A percentile compares a stretch with the other conserved stretches of the same genome.
Evolutionary conservation across 2,329 filamentous ascomycete species (phyloP).

Genomic region (Trichoderma sp.): DNA sequence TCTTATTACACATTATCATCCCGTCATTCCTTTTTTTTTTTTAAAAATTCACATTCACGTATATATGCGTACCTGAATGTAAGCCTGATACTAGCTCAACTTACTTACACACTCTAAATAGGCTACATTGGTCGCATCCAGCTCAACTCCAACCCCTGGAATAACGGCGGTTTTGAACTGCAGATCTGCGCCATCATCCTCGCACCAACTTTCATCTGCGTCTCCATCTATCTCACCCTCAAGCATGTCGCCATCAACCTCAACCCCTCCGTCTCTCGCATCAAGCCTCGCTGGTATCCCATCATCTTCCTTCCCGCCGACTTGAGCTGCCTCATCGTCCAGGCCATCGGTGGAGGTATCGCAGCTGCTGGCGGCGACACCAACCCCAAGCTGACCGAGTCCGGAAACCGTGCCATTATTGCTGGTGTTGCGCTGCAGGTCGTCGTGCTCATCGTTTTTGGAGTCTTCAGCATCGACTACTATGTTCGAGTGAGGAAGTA

Average conservation of each 20-base stretch:
- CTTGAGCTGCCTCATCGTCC: constrained; percentile 60
- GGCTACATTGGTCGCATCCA: constrained; percentile 59
- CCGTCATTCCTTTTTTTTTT: neutral
- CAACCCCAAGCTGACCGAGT: constrained; percentile 46
- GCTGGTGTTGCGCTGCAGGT: constrained; percentile 60
- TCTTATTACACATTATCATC: neutral
- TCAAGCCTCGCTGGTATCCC: constrained; percentile 57
- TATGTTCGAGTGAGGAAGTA: constrained; percentile 47
- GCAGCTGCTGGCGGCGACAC: constrained; percentile 53
- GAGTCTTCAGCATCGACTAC: constrained; percentile 51
- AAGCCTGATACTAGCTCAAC: neutral
- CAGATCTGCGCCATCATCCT: constrained; percentile 64
- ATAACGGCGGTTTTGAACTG: constrained; percentile 57
- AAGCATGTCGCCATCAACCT: constrained; percentile 60
- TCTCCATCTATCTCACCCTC: constrained; percentile 66
- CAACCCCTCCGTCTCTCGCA: constrained; percentile 54
- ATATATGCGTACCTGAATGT: neutral
- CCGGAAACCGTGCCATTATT: constrained; percentile 57
- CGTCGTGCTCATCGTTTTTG: constrained; percentile 53
- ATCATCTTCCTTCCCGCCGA: constrained; percentile 64
- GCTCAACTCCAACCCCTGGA: constrained; percentile 59
- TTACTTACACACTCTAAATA: constrained; percentile 32
- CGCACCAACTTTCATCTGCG: constrained; percentile 63
- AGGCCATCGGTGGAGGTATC: constrained; percentile 61
- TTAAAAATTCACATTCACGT: too few species aligned